Conservation (phyloP, 2,329 filamentous ascomycete genomes). For the Shiraia sp. region DNA sequence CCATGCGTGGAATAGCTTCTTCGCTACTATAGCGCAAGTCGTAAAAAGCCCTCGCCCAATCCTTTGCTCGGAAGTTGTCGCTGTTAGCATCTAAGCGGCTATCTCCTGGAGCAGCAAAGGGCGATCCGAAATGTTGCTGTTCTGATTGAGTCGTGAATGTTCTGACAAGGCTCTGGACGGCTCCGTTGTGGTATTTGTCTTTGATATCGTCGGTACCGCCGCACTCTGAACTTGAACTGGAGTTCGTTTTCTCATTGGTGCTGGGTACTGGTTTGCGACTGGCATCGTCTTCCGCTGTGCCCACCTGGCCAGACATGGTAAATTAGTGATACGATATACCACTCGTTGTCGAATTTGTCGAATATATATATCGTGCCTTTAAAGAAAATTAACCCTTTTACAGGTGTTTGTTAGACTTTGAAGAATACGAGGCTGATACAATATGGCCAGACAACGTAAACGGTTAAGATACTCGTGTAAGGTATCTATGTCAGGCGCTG, state of each 20-base stretch:
- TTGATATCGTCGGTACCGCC: slow-evolving; percentile 1
- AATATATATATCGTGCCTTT: too few relatives aligned
- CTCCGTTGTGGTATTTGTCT: slow-evolving; percentile 15
- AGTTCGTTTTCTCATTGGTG: slow-evolving; percentile 3
- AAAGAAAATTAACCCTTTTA: too few relatives aligned
- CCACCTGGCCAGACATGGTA: slow-evolving; percentile 8
- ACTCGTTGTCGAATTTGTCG: too few relatives aligned
- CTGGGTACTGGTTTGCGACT: neutral
- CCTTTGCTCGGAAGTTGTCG: slow-evolving; percentile 47
- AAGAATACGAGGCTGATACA: too few relatives aligned
- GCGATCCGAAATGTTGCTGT: slow-evolving; percentile 38
- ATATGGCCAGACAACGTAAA: too few relatives aligned
- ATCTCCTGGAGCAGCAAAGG: slow-evolving; percentile 39
- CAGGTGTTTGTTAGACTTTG: too few relatives aligned
- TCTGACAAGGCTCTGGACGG: slow-evolving; percentile 42
- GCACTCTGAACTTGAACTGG: slow-evolving; percentile 14
- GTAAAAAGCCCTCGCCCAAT: slow-evolving; percentile 52
- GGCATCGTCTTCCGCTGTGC: slow-evolving; percentile 1
- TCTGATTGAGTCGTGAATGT: slow-evolving; percentile 44
- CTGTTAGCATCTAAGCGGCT: slow-evolving; percentile 49
- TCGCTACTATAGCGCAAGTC: slow-evolving; percentile 46
- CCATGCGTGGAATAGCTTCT: slow-evolving; percentile 57
- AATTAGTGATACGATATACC: too few relatives aligned
- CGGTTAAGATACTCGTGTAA: too few relatives aligned
- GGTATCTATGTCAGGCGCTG: too few relatives aligned